Percentiles rank a stretch among this genome's conserved stretches.
Conservation (phyloP, 2,329 filamentous ascomycete genomes). For the Aspergillus melleus region DNA sequence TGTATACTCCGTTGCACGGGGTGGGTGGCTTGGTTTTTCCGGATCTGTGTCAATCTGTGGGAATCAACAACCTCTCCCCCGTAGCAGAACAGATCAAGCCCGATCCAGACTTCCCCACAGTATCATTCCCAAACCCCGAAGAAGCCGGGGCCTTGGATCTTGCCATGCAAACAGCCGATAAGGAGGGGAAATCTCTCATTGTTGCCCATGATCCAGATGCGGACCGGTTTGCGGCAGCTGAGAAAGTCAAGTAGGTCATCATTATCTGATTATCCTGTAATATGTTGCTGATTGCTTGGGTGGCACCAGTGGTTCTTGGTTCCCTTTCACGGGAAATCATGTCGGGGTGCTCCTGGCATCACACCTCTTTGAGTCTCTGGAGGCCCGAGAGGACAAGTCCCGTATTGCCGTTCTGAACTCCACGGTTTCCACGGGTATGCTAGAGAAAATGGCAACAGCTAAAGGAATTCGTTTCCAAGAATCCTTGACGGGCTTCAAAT, state of each 20-base stretch:
- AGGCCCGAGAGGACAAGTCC: constrained; percentile 32
- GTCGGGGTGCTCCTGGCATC: constrained; percentile 62
- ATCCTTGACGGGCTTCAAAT: constrained; percentile 67
- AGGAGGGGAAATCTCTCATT: constrained; percentile 51
- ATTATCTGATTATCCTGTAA: background rate
- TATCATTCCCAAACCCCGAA: constrained; percentile 66
- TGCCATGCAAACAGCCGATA: constrained; percentile 57
- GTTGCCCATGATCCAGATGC: constrained; percentile 67
- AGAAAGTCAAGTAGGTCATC: constrained; percentile 51
- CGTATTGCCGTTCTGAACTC: constrained; percentile 61
- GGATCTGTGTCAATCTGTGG: constrained; percentile 33
- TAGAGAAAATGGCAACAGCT: constrained; percentile 55
- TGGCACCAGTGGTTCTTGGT: constrained; percentile 51
- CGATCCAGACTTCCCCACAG: constrained; percentile 64
- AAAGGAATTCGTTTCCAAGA: constrained; percentile 60
- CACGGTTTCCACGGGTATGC: constrained; percentile 65
- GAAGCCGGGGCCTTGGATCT: constrained; percentile 63
- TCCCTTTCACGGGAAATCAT: constrained; percentile 66
- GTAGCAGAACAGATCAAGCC: constrained; percentile 54
- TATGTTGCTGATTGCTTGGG: background rate
- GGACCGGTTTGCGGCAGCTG: constrained; percentile 62
- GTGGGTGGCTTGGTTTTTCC: constrained; percentile 40
- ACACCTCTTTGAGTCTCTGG: constrained; percentile 52
- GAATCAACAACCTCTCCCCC: constrained; percentile 34
- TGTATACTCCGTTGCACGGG: constrained; percentile 46